phyloP scores from a whole-genome alignment of 306 rosid species.

The Luffa acutangula region DNA sequence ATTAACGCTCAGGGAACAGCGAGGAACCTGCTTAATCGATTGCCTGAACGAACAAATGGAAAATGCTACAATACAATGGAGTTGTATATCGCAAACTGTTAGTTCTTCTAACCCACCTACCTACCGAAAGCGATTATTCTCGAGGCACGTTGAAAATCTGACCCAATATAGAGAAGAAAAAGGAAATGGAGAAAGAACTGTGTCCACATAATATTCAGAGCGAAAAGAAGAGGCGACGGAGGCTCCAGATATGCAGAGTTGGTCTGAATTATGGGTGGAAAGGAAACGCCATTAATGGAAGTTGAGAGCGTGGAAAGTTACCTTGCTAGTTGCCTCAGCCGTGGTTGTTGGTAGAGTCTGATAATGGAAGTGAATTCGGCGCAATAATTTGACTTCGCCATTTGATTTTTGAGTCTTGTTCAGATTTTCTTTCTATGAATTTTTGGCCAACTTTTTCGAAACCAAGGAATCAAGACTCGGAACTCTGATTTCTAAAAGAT shows the following conservation, averaged over 20 bases:
- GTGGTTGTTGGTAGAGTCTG: background rate
- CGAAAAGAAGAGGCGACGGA: background rate
- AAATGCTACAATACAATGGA: background rate
- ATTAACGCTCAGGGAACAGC: background rate
- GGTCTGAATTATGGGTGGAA: background rate
- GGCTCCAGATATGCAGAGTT: background rate
- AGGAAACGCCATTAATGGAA: background rate
- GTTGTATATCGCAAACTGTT: background rate
- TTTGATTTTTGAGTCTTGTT: background rate
- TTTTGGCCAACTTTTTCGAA: background rate
- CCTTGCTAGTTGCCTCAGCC: background rate
- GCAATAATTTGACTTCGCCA: background rate
- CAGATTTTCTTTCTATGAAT: background rate
- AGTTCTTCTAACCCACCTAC: background rate
- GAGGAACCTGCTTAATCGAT: background rate
- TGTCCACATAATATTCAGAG: background rate
- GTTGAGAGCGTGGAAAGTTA: background rate
- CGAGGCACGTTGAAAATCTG: background rate
- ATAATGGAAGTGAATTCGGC: background rate
- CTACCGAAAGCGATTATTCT: background rate
- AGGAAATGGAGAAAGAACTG: background rate
- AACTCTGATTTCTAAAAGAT: background rate
- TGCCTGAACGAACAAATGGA: background rate
- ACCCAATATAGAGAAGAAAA: background rate
- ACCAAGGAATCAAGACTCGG: background rate